A percentile compares a stretch with the other conserved stretches of the same genome.
These are phyloP conservation scores for Psophocarpus tetragonolobus DNA, from an alignment of 306 rosid species.

Conservation along the genomic window DNA sequence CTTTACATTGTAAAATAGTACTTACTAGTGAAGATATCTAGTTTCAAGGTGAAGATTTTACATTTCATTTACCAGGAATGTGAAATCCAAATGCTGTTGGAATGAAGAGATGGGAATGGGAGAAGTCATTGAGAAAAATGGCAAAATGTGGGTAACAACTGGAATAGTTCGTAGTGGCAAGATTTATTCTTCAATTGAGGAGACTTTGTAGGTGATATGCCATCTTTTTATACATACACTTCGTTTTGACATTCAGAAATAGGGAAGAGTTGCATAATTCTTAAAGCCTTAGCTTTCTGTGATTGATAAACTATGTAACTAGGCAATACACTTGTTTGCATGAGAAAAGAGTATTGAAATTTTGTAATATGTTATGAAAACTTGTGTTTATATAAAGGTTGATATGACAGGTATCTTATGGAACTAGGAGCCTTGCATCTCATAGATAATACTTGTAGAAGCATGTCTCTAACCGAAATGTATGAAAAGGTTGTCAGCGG, in stretches of 20 bases:
- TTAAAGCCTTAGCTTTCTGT: not conserved
- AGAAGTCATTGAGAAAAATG: constrained; percentile 61
- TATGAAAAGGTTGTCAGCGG: constrained; percentile 50
- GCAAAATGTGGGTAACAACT: constrained; percentile 69
- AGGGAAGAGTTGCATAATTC: not conserved
- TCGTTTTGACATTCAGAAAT: not conserved
- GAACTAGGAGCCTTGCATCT: constrained; percentile 70
- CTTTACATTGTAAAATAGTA: not conserved
- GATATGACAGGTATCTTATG: constrained; percentile 63
- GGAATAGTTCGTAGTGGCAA: constrained; percentile 63
- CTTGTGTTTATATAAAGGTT: constrained; percentile 21
- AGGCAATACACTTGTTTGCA: not conserved
- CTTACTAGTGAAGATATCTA: not conserved
- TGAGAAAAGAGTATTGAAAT: not conserved
- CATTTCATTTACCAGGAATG: constrained; percentile 39
- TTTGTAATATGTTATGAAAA: constrained; percentile 12
- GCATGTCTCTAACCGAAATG: constrained; percentile 56
- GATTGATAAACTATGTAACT: not conserved
- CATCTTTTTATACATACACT: not conserved
- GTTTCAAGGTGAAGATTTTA: not conserved
- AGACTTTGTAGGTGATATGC: constrained; percentile 66
- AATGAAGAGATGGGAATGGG: constrained; percentile 65
- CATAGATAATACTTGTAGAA: constrained; percentile 40
- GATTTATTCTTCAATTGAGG: constrained; percentile 70
- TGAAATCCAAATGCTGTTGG: constrained; percentile 62